Base-by-base conservation (phyloP, 352 stramenopile species). In the Pseudoperonospora humuli region DNA sequence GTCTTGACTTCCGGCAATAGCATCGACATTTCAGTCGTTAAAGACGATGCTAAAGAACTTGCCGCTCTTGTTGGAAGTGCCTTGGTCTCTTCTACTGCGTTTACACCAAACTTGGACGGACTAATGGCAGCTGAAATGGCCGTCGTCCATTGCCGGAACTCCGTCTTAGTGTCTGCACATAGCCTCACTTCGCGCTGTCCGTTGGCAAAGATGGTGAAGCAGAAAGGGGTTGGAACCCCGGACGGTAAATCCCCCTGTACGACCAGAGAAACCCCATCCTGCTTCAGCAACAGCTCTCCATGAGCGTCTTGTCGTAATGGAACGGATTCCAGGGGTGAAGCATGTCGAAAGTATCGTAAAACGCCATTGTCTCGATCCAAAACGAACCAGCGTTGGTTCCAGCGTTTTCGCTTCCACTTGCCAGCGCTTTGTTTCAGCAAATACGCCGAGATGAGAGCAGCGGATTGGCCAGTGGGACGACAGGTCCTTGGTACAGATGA, bases 361-460 rank as follows among this genome's bases (percentile, higher is more conserved):
- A 81, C 25, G 11, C 78, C 75, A n/a, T 50, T 71, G 21, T 85
- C 68, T 13, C 43, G 57, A 44, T 86, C 71, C 23, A 90, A 54
- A 18, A 86, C 73, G 55, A 90, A 86, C 78, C 78, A 88, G 28
- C 78, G 71, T 54, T 91, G 69, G 50, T 86, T 83, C 78, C 78
- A 88, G 25, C 73, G 70, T 45, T 78, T 78, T 25, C 69, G 75
- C 43, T 88, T 85, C 75, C 75, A 91, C 49, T 80, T 83, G 31
- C 75, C 78, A 11, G 71, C 66, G 51, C 75, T 86, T 45, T 88
- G 78, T 52, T 91, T 91, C 35, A 83, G 68, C 17, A 91, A 44
- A 44, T 86, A 91, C 10, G 75, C 71, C 6, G 59, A 67, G 20
- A 70, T 62, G 39, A 77, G 57, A 14, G 35, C 36, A 17, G 39